Conservation (phyloP, 176 grass and related monocot genomes). For the Oropetium thomaeum region DNA sequence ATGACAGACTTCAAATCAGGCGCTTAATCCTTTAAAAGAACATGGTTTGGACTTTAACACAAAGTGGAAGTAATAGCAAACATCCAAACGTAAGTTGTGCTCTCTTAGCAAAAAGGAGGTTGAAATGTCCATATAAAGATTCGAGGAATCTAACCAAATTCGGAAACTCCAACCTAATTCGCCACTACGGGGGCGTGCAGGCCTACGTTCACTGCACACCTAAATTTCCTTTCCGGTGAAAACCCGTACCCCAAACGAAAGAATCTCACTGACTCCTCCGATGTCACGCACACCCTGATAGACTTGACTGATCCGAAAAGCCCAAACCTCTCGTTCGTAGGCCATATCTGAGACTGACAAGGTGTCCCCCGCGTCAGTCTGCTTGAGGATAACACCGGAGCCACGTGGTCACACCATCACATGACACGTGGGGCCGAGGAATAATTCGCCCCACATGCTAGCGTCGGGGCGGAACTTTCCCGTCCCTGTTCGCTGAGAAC, state of each 20-base stretch:
- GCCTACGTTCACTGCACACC: background rate
- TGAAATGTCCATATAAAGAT: background rate
- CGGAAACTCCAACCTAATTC: background rate
- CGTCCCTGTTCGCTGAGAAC: background rate
- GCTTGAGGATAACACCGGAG: background rate
- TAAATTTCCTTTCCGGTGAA: constrained; percentile 16
- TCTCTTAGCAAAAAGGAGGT: background rate
- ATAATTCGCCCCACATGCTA: constrained; percentile 30
- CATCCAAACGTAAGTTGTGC: background rate
- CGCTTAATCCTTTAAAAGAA: no score
- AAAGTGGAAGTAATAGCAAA: no score
- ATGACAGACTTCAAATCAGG: background rate
- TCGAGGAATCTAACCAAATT: constrained; percentile 31
- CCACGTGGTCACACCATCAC: background rate
- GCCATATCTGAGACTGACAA: background rate
- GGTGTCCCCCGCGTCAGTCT: background rate
- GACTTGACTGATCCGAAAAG: background rate
- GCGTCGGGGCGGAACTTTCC: background rate
- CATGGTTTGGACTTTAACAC: background rate
- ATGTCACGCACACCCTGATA: background rate
- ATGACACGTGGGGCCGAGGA: constrained; percentile 2
- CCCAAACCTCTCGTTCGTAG: background rate
- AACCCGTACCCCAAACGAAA: background rate
- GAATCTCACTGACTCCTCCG: constrained; percentile 2
- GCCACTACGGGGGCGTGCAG: background rate